phyloP scores from a whole-genome alignment of 108 stramenopile genomes.

The Nitzschia palea region DNA sequence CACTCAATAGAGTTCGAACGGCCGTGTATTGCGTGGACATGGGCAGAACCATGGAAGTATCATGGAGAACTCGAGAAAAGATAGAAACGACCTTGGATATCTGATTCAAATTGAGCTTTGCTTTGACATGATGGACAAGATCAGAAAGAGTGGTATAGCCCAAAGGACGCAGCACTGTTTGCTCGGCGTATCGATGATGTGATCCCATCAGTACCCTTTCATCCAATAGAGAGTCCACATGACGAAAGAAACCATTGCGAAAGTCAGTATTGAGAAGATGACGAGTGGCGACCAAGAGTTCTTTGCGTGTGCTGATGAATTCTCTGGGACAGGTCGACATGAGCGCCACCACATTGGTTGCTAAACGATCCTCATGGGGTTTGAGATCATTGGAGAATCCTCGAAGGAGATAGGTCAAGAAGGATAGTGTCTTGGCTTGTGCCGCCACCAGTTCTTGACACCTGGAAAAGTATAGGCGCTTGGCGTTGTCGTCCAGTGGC shows the following conservation, averaged over 20 bases:
- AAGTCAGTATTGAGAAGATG: constrained; percentile 93
- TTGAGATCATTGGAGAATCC: constrained; percentile 75
- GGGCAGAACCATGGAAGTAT: constrained; percentile 70
- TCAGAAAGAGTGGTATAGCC: constrained; percentile 92
- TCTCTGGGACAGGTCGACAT: constrained; percentile 85
- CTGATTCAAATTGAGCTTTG: constrained; percentile 74
- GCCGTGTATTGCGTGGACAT: constrained; percentile 85
- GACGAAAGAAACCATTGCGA: constrained; percentile 82
- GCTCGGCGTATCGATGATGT: constrained; percentile 46
- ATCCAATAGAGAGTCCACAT: constrained; percentile 89
- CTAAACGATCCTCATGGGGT: constrained; percentile 78
- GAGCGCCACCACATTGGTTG: constrained; percentile 75
- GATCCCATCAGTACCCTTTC: constrained; percentile 79
- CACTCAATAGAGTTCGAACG: constrained; percentile 83
- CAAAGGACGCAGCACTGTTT: constrained; percentile 72
- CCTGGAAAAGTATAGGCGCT: constrained; percentile 55
- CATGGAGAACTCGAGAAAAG: constrained; percentile 88
- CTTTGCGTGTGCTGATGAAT: constrained; percentile 78
- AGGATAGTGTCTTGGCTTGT: constrained; percentile 91
- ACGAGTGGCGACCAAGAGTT: constrained; percentile 86
- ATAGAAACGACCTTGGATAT: constrained; percentile 82
- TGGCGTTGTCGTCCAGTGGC: constrained; percentile 17
- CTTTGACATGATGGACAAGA: constrained; percentile 84
- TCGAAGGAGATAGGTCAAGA: constrained; percentile 87
- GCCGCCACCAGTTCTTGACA: constrained; percentile 69